Evolutionary conservation across 768 basidiomycete species (phyloP).

Genomic region (Russula lepida): DNA sequence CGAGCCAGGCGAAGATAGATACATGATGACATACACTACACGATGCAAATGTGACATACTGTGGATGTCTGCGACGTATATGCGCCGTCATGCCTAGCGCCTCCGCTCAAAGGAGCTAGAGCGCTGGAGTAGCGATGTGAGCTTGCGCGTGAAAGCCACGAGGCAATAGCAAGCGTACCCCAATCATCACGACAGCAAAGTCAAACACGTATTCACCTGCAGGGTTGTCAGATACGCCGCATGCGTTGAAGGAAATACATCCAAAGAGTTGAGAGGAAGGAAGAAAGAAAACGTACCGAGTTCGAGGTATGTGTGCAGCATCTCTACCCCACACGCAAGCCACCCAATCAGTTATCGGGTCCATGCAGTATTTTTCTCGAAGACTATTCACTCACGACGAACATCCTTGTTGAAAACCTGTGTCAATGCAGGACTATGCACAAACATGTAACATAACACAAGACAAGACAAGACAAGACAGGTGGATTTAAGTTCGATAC

Average conservation of each 20-base stretch:
- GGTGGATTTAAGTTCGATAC: background rate
- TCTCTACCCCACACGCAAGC: constrained; percentile 37
- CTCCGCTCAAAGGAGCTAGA: constrained; percentile 66
- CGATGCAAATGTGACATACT: background rate
- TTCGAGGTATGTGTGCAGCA: constrained; percentile 73
- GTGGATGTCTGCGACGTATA: background rate
- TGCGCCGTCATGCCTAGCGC: constrained; percentile 22
- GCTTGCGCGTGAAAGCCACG: background rate
- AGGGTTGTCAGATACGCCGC: background rate
- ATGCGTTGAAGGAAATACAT: constrained; percentile 10
- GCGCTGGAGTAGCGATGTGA: constrained; percentile 36
- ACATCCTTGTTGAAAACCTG: constrained; percentile 84
- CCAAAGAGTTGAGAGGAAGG: background rate
- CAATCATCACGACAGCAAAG: constrained; percentile 76
- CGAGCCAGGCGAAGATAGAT: background rate
- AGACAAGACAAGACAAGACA: too few species aligned
- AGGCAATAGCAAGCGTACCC: constrained; percentile 41
- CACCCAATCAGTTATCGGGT: background rate
- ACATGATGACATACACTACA: background rate
- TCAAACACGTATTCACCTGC: constrained; percentile 81
- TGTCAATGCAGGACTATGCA: constrained; percentile 57
- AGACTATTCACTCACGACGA: constrained; percentile 51
- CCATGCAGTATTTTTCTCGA: background rate
- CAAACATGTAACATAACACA: background rate
- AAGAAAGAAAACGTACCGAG: constrained; percentile 40